phyloP scores from a whole-genome alignment of 495 filamentous ascomycete genomes.

The Penicillium antarcticum region DNA sequence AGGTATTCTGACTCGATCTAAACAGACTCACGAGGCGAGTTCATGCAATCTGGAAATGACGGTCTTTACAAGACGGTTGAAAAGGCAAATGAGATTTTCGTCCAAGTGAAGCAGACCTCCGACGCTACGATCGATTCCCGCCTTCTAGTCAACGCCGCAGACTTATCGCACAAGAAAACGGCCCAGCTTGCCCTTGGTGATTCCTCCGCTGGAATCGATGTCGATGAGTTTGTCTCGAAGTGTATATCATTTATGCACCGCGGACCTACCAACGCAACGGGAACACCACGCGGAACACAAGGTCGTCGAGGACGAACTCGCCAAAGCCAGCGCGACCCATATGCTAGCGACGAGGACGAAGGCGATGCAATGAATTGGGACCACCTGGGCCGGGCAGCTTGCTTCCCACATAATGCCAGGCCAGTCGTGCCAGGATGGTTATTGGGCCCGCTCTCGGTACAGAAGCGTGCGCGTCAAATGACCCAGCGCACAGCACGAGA shows the following conservation, averaged over 20 bases:
- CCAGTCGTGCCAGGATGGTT: conserved; percentile 81
- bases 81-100: conserved; percentile 61
- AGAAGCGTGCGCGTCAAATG: conserved; percentile 70
- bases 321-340: conserved; percentile 33
- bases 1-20: not conserved
- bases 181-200: conserved; percentile 68
- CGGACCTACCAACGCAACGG: conserved; percentile 34
- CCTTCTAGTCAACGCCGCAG: conserved; percentile 72
- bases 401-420: conserved; percentile 65
- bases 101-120: conserved; percentile 79
- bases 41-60: conserved; percentile 54
- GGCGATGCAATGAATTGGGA: conserved; percentile 85
- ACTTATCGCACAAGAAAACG: conserved; percentile 72
- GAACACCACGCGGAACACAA: conserved; percentile 21
- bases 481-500: conserved; percentile 63
- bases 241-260: conserved; percentile 83
- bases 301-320: conserved; percentile 26
- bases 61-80: conserved; percentile 61
- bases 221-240: conserved; percentile 92
- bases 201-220: conserved; percentile 68
- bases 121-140: conserved; percentile 91
- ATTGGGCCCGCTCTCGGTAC: conserved; percentile 82
- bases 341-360: conserved; percentile 56
- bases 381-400: conserved; percentile 72
- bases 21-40: conserved; percentile 65